phyloP scores from a whole-genome alignment of 2,329 filamentous ascomycete genomes.

The Didymella keratinophila region DNA sequence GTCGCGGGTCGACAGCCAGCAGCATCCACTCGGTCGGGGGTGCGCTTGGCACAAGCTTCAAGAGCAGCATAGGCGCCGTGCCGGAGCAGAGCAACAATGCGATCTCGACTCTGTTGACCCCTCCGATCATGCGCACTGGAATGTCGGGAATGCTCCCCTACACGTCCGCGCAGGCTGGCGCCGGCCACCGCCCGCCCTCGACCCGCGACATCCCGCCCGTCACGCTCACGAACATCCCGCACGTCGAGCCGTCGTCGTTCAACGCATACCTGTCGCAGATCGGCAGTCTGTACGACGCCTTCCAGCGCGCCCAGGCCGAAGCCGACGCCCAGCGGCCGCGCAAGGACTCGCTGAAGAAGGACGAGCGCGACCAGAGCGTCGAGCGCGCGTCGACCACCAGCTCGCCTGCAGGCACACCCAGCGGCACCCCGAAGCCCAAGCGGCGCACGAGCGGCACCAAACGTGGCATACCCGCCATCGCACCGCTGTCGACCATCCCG shows the following conservation, averaged over 20 bases:
- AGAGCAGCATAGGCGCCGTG: constrained; percentile 52
- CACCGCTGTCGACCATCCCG: constrained; percentile 90
- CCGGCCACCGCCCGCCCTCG: constrained; percentile 81
- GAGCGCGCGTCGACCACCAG: constrained; percentile 51
- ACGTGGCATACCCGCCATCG: constrained; percentile 73
- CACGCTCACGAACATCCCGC: constrained; percentile 84
- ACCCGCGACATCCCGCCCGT: constrained; percentile 92
- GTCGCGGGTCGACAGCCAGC: constrained; percentile 85
- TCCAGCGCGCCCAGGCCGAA: constrained; percentile 83
- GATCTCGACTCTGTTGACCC: constrained; percentile 91
- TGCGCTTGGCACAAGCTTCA: constrained; percentile 74
- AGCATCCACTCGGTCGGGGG: constrained; percentile 88
- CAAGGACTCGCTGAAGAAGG: constrained; percentile 56
- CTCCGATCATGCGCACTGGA: constrained; percentile 88
- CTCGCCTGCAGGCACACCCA: constrained; percentile 52
- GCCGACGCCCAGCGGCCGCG: constrained; percentile 56
- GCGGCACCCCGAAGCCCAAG: constrained; percentile 59
- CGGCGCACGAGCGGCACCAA: constrained; percentile 62
- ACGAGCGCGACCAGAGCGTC: constrained; percentile 59
- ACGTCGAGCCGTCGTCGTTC: constrained; percentile 81
- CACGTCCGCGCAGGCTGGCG: constrained; percentile 72
- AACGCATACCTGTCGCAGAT: constrained; percentile 85
- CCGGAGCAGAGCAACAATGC: constrained; percentile 45
- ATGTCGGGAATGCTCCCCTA: constrained; percentile 70
- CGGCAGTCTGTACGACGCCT: constrained; percentile 85